phyloP scores from a whole-genome alignment of 257 asterid species.

The Rubia yunnanensis region DNA sequence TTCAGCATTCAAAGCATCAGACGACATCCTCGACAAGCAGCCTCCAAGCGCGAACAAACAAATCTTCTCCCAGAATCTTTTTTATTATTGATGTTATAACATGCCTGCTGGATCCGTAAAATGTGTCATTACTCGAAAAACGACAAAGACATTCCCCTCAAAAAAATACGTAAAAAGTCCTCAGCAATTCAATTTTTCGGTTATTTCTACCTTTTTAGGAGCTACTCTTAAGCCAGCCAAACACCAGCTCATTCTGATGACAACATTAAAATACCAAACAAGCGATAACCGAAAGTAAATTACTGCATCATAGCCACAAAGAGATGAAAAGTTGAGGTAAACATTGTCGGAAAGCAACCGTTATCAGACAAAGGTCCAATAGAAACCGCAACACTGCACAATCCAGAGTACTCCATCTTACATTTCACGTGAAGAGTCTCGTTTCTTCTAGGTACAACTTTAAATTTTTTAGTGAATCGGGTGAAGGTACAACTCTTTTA shows the following conservation, averaged over 20 bases:
- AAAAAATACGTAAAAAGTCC: slow-evolving; percentile 5
- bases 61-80: slow-evolving; percentile 13
- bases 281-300: background rate
- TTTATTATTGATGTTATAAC: slow-evolving; percentile 22
- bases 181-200: background rate
- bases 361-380: slow-evolving; percentile 5
- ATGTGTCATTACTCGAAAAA: slow-evolving; percentile 4
- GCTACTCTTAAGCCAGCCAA: slow-evolving; percentile 2
- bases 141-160: slow-evolving; percentile 16
- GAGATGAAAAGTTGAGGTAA: background rate
- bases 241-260: background rate
- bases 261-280: background rate
- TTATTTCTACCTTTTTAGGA: background rate
- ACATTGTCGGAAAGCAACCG: slow-evolving; percentile 3
- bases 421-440: background rate
- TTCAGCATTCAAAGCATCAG: slow-evolving; percentile 42
- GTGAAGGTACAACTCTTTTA: background rate
- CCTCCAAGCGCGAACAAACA: slow-evolving; percentile 4
- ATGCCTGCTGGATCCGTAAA: slow-evolving; percentile 44
- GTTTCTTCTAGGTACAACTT: background rate
- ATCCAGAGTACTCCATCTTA: background rate
- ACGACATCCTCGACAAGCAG: slow-evolving; percentile 42
- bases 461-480: background rate
- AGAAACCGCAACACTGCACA: background rate
- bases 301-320: too few relatives aligned